Conservation (phyloP, 495 filamentous ascomycete species). For the Hyaloscypha bicolor region DNA sequence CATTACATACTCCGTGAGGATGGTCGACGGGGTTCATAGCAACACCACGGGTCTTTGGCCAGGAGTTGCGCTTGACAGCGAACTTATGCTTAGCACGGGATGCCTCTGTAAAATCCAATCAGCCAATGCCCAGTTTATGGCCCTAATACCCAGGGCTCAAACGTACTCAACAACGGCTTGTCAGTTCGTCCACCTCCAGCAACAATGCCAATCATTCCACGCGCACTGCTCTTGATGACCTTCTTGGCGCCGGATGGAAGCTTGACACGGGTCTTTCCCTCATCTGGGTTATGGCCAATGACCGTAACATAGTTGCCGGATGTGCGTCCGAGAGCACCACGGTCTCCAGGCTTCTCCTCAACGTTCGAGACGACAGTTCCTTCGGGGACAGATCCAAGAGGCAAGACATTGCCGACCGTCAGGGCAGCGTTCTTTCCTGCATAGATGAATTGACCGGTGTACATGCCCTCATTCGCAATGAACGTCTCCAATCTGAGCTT, state of each 20-base stretch:
- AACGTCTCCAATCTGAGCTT: slow-evolving; percentile 93
- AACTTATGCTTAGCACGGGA: slow-evolving; percentile 99
- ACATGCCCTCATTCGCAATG: slow-evolving; percentile 99
- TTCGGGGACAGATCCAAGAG: slow-evolving; percentile 90
- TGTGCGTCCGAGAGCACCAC: slow-evolving; percentile 91
- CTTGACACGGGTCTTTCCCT: slow-evolving; percentile 99
- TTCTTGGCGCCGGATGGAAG: slow-evolving; percentile 99
- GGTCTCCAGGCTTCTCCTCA: slow-evolving; percentile 98
- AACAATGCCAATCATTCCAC: slow-evolving; percentile 99
- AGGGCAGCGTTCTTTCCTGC: slow-evolving; percentile 97
- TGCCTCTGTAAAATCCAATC: slow-evolving; percentile 64
- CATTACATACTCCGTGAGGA: slow-evolving; percentile 80
- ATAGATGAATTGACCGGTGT: slow-evolving; percentile 99
- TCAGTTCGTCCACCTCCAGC: slow-evolving; percentile 99
- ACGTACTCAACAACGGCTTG: slow-evolving; percentile 92
- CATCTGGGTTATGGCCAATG: slow-evolving; percentile 97
- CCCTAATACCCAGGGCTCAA: slow-evolving; percentile 6
- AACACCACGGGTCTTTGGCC: slow-evolving; percentile 99
- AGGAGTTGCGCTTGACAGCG: slow-evolving; percentile 99
- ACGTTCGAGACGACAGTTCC: slow-evolving; percentile 98
- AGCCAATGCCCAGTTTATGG: slow-evolving; percentile 20
- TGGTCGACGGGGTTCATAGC: slow-evolving; percentile 99
- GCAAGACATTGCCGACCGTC: slow-evolving; percentile 95
- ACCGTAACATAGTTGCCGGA: slow-evolving; percentile 99
- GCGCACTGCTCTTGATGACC: slow-evolving; percentile 84